Percentiles rank a stretch among this genome's conserved stretches.
Conservation (phyloP, 805 yeast species). For the Zygosaccharomyces kombuchaensis region DNA sequence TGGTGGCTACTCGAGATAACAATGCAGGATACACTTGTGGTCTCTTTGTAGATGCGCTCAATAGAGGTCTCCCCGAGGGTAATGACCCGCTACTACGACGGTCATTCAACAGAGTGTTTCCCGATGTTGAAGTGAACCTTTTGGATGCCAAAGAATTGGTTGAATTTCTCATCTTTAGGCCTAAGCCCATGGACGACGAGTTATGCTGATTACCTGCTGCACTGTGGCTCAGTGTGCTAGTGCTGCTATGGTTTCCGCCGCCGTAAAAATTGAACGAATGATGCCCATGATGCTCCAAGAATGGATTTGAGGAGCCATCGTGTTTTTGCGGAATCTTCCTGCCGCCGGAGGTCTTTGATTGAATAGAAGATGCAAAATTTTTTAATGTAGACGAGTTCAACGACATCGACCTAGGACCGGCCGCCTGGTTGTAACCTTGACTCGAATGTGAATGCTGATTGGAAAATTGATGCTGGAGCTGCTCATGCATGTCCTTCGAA, state of each 20-base stretch:
- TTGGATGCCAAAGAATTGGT: conserved; percentile 37
- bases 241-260: conserved; percentile 6
- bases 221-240: conserved; percentile 5
- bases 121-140: conserved; percentile 37
- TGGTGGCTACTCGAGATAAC: conserved; percentile 76
- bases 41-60: conserved; percentile 39
- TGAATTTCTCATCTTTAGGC: conserved; percentile 45
- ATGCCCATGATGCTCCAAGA: conserved; percentile 13
- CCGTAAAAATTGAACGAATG: conserved; percentile 11
- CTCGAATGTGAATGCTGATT: conserved; percentile 16
- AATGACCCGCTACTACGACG: conserved; percentile 29
- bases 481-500: conserved; percentile 26
- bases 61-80: conserved; percentile 42
- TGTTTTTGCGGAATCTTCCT: conserved; percentile 45
- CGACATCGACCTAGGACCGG: conserved; percentile 34
- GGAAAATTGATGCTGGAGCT: conserved; percentile 17
- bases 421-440: conserved; percentile 10
- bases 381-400: conserved; percentile 34
- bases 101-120: conserved; percentile 16
- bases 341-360: conserved; percentile 41
- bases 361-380: conserved; percentile 31
- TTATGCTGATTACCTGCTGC: conserved; percentile 11
- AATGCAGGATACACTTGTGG: conserved; percentile 88
- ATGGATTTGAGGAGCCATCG: conserved; percentile 33
- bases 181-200: conserved; percentile 29